phyloP scores from a whole-genome alignment of 805 yeast species.

The Saturnispora diversa region DNA sequence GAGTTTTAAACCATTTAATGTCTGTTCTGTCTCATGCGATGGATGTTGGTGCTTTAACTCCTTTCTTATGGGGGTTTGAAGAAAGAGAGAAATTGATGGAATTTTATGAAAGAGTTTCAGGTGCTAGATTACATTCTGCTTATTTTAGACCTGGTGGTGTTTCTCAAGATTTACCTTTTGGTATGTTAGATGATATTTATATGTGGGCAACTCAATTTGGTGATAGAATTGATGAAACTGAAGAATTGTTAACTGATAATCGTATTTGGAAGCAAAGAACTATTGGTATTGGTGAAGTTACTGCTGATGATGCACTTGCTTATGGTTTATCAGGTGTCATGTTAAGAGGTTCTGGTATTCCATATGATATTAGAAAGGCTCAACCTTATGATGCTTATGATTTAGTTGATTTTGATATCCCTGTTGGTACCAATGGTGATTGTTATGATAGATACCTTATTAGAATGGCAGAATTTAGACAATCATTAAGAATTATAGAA shows the following conservation, averaged over 20 bases:
- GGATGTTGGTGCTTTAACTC: constrained; percentile 93
- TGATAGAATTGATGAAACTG: constrained; percentile 84
- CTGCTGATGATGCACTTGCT: constrained; percentile 82
- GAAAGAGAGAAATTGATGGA: constrained; percentile 92
- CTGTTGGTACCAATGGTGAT: constrained; percentile 84
- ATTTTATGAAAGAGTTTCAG: constrained; percentile 83
- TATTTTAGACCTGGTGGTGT: constrained; percentile 92
- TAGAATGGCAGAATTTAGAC: constrained; percentile 90
- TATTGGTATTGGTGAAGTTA: constrained; percentile 65
- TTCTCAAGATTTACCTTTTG: constrained; percentile 78
- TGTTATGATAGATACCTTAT: constrained; percentile 84
- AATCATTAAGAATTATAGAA: constrained; percentile 78
- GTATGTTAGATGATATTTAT: constrained; percentile 80
- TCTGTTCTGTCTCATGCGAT: constrained; percentile 80
- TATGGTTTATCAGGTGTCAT: constrained; percentile 78
- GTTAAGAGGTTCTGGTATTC: constrained; percentile 87
- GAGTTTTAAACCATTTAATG: constrained; percentile 79
- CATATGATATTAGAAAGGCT: constrained; percentile 76
- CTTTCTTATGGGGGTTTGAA: constrained; percentile 90
- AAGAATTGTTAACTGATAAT: constrained; percentile 81
- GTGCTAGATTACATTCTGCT: constrained; percentile 84
- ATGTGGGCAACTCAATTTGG: constrained; percentile 97
- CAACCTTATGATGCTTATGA: constrained; percentile 90
- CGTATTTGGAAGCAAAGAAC: constrained; percentile 91
- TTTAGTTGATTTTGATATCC: constrained; percentile 74